phyloP scores from a whole-genome alignment of 139 green algal genomes.

The Chlamydomonas asymmetrica region DNA sequence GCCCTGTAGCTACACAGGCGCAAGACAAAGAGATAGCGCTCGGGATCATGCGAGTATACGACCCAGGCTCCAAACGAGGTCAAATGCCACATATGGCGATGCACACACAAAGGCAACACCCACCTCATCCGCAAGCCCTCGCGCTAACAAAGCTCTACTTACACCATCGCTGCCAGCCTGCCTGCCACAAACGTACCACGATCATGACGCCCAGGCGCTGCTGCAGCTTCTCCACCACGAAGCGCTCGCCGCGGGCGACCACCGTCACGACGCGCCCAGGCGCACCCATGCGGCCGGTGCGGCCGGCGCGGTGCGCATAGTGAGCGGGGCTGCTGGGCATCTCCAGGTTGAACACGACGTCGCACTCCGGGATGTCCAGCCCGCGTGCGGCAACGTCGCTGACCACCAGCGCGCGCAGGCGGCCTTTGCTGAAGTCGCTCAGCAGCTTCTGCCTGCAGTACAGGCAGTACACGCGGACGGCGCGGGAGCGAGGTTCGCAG shows the following conservation, averaged over 20 bases:
- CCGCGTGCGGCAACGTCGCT: conserved; percentile 90
- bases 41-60: too few species aligned
- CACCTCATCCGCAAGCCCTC: too few species aligned
- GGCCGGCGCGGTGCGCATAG: conserved; percentile 87
- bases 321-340: conserved; percentile 79
- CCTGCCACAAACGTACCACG: conserved; percentile 27
- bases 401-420: conserved; percentile 80
- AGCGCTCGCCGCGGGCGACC: conserved; percentile 59
- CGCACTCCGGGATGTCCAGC: conserved; percentile 86
- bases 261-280: conserved; percentile 74
- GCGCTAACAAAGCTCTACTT: too few species aligned
- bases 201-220: conserved; percentile 62
- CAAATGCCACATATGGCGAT: too few species aligned
- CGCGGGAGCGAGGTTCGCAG: too few species aligned
- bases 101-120: too few species aligned
- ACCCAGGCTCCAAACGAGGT: too few species aligned
- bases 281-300: conserved; percentile 75
- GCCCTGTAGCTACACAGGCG: too few species aligned
- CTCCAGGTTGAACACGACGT: conserved; percentile 92
- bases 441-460: too few species aligned
- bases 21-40: too few species aligned
- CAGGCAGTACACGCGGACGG: too few species aligned
- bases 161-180: too few species aligned
- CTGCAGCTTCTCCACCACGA: conserved; percentile 78
- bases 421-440: conserved; percentile 67